phyloP scores from a whole-genome alignment of 1,139 yeast species.

The Yamadazyma jaroonii region DNA sequence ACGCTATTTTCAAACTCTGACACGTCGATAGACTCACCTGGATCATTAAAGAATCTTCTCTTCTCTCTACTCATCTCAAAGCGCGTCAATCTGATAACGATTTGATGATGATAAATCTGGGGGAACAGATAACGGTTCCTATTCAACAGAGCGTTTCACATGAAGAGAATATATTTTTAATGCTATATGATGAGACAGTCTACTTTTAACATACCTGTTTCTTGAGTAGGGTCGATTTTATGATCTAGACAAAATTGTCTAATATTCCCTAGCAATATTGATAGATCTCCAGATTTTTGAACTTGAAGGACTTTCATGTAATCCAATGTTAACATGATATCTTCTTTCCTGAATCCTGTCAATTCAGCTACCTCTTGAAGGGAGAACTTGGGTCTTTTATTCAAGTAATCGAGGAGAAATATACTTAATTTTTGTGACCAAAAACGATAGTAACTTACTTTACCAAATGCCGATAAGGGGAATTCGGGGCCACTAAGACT shows the following conservation, averaged over 20 bases:
- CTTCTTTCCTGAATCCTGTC: slow-evolving; percentile 73
- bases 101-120: too few species aligned
- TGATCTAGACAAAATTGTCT: slow-evolving; percentile 28
- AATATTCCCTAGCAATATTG: slow-evolving; percentile 22
- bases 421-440: slow-evolving; percentile 58
- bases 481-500: slow-evolving; percentile 82
- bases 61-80: slow-evolving; percentile 4
- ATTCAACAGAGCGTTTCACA: too few species aligned
- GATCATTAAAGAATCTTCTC: slow-evolving; percentile 5
- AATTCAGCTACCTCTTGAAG: slow-evolving; percentile 50
- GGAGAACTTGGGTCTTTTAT: slow-evolving; percentile 25
- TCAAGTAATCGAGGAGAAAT: slow-evolving; percentile 9
- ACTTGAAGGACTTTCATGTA: slow-evolving; percentile 50
- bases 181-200: slow-evolving; percentile 24
- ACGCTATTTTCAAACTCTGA: not conserved
- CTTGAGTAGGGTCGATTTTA: slow-evolving; percentile 22
- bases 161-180: not conserved
- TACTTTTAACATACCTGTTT: slow-evolving; percentile 24
- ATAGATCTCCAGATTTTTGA: slow-evolving; percentile 13
- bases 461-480: slow-evolving; percentile 84
- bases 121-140: too few species aligned
- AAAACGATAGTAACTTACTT: slow-evolving; percentile 65
- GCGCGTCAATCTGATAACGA: slow-evolving; percentile 1
- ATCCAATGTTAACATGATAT: slow-evolving; percentile 62
- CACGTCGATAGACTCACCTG: not conserved